Base-by-base conservation (phyloP, 176 grass and related monocot genomes). In the Ensete glaucum region DNA sequence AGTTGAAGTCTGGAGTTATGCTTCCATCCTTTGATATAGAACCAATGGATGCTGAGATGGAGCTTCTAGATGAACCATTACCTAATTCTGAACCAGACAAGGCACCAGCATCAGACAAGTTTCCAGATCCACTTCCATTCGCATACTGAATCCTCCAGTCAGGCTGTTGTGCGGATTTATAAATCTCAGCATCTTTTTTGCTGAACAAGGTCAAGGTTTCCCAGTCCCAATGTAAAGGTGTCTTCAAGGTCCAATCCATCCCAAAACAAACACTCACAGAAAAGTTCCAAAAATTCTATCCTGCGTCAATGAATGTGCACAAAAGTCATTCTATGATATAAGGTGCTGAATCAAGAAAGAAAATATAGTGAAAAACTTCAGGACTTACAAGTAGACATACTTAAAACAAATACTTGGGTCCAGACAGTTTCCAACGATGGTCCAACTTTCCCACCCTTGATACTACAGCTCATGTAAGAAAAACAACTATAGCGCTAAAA, bases 211-310 rank as follows among this genome's bases (percentile, higher is more conserved):
- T 1, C 13, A 74, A 59, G 23, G 16, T 48, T 59, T 74, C 72
- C 54, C 72, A 74, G 9, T 74, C 72, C 72, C 72, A 74, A 23
- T 58, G 53, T 19, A 34, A 74, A 17, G 22, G 0, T 59, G 54
- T n/a, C 16, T 43, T 74, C 11, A 52, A 13, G 26, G 23, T 74
- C 72, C 72, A 74, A 58, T 74, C 72, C 72, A 74, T 74, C 34
- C 48, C 17, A 52, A 23, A 24, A 73, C 8, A 72, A 54, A 50
- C 20, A 14, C 11, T 23, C 29, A 6, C 19, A 67, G 10, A 43
- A 69, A 69, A 27, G 59, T 9, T 34, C 4, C 0, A 5, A 11
- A 71, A 21, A 19, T 51, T 13, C 17, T 52, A 11, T 51, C 11
- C 68, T 51, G 3, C 49, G 20, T 17, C 17, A 15, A 21, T 2